Percentiles rank a stretch among this genome's conserved stretches.
phyloP scores from a whole-genome alignment of 2,329 filamentous ascomycete genomes.

The Xylaria sp. region DNA sequence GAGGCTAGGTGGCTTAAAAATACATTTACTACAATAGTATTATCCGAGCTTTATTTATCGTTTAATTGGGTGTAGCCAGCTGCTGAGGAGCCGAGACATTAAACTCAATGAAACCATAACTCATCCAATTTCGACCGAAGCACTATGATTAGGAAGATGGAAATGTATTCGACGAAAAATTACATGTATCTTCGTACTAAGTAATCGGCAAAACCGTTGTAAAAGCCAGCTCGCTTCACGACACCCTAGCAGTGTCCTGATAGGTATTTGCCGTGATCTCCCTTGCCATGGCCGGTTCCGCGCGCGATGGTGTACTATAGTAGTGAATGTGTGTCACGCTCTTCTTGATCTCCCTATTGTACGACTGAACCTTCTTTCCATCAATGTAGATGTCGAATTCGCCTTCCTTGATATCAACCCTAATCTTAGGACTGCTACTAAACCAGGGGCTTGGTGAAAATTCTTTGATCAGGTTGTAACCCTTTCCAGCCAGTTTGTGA shows the following conservation, averaged over 20 bases:
- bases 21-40: too few relatives aligned
- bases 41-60: too few relatives aligned
- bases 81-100: too few relatives aligned
- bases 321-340: constrained; percentile 36
- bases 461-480: constrained; percentile 28
- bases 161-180: neutral
- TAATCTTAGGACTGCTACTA: constrained; percentile 23
- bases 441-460: constrained; percentile 35
- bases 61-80: too few relatives aligned
- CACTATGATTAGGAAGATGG: neutral
- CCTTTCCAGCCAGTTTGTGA: constrained; percentile 28
- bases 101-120: neutral
- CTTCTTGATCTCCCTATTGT: constrained; percentile 31
- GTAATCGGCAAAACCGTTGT: too few relatives aligned
- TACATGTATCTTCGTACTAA: neutral
- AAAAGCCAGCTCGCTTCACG: neutral
- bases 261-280: constrained; percentile 34
- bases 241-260: constrained; percentile 8
- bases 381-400: constrained; percentile 32
- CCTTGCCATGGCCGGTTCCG: constrained; percentile 31
- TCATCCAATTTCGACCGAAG: neutral
- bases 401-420: constrained; percentile 30
- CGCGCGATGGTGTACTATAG: constrained; percentile 26
- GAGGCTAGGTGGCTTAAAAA: too few relatives aligned
- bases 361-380: constrained; percentile 13